Evolutionary conservation across 352 stramenopile genomes (phyloP).

Genomic region (Globisporangium uncinulatum): DNA sequence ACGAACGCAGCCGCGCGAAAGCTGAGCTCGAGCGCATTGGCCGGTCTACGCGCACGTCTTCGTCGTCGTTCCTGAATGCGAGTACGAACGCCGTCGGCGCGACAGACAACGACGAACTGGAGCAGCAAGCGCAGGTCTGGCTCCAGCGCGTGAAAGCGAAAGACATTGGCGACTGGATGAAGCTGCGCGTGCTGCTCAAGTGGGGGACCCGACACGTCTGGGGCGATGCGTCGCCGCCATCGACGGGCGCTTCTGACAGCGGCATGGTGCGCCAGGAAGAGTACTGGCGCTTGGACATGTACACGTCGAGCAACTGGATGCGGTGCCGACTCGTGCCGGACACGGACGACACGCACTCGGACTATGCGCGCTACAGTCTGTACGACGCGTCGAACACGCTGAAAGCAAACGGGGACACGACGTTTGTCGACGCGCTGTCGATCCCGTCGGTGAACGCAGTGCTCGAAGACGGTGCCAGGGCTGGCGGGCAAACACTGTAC

Average conservation of each 20-base stretch:
- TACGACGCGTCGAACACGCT: conserved; percentile 24
- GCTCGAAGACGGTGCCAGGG: conserved; percentile 13
- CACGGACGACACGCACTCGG: conserved; percentile 61
- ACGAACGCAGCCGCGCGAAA: conserved; percentile 59
- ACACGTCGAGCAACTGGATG: conserved; percentile 87
- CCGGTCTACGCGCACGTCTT: conserved; percentile 45
- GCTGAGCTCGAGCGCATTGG: conserved; percentile 63
- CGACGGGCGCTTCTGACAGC: conserved; percentile 14
- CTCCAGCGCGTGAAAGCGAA: conserved; percentile 79
- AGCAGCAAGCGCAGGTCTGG: conserved; percentile 59
- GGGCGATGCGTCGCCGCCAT: conserved; percentile 19
- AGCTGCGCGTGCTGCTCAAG: conserved; percentile 65
- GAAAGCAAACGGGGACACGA: conserved; percentile 10
- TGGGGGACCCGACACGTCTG: conserved; percentile 81
- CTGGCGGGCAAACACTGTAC: conserved; percentile 9
- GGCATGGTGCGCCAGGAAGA: conserved; percentile 50
- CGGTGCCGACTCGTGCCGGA: conserved; percentile 75
- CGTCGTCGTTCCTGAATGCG: conserved; percentile 4
- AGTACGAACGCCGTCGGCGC: conserved; percentile 10
- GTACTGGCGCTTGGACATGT: conserved; percentile 77
- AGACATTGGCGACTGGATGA: conserved; percentile 86
- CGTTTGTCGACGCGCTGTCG: conserved; percentile 12
- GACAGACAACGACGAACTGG: conserved; percentile 17
- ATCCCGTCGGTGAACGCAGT: conserved; percentile 11
- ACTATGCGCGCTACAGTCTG: conserved; percentile 20